These are phyloP conservation scores for Protomyces inouyei DNA, from an alignment of 1,139 yeast genomes.

Conservation along the genomic window DNA sequence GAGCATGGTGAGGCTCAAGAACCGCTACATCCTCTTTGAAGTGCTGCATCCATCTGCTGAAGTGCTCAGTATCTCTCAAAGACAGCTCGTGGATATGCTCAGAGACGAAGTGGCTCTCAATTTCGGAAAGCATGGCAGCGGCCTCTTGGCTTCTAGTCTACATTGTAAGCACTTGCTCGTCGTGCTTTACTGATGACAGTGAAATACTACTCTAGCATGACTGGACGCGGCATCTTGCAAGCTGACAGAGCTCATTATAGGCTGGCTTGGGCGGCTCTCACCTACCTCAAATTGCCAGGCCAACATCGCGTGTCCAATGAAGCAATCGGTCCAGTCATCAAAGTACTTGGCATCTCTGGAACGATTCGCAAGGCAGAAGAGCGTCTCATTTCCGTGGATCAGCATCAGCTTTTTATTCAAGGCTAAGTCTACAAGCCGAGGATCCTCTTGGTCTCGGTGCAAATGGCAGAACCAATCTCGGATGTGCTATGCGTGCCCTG, in stretches of 20 bases:
- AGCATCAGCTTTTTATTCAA: neutral
- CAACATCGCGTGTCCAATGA: conserved; percentile 40
- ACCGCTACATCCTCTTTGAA: conserved; percentile 77
- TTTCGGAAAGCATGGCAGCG: conserved; percentile 77
- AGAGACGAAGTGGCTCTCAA: conserved; percentile 53
- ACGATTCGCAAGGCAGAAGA: conserved; percentile 78
- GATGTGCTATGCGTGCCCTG: conserved; percentile 72
- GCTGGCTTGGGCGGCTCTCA: conserved; percentile 62
- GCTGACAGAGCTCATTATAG: conserved; percentile 65
- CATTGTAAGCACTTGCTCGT: conserved; percentile 16
- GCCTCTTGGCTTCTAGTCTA: conserved; percentile 45
- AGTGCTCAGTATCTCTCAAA: conserved; percentile 24
- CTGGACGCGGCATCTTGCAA: conserved; percentile 80
- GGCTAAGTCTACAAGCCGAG: neutral
- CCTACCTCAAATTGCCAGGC: conserved; percentile 46
- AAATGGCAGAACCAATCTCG: conserved; percentile 83
- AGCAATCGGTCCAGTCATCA: conserved; percentile 51
- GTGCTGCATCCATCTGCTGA: conserved; percentile 45
- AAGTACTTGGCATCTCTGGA: conserved; percentile 72
- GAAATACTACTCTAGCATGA: conserved; percentile 74
- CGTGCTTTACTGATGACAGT: conserved; percentile 40
- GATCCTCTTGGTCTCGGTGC: conserved; percentile 8
- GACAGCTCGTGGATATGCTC: conserved; percentile 38
- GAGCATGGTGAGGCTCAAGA: conserved; percentile 78
- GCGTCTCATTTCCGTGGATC: conserved; percentile 36